These are phyloP conservation scores for Malassezia sympodialis DNA, from an alignment of 1,284 basidiomycete genomes.

Conservation along the genomic window DNA sequence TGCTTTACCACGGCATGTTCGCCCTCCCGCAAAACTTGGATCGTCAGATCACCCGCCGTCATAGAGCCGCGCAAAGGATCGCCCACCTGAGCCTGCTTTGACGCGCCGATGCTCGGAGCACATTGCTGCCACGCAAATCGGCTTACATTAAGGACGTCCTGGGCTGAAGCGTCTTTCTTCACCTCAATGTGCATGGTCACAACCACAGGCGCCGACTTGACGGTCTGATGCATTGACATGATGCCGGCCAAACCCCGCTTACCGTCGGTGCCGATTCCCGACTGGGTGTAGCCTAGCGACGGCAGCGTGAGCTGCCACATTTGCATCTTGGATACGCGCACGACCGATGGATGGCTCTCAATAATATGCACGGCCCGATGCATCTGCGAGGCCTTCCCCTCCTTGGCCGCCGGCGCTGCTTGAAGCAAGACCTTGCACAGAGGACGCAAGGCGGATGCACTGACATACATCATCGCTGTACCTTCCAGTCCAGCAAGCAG, in stretches of 20 bases:
- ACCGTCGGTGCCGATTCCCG: conserved; percentile 16
- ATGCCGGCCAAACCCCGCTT: conserved; percentile 22
- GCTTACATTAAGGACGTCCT: conserved; percentile 37
- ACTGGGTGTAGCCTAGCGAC: conserved; percentile 24
- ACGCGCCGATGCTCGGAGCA: conserved; percentile 34
- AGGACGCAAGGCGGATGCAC: conserved; percentile 34
- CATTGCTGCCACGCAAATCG: conserved; percentile 37
- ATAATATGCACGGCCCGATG: conserved; percentile 22
- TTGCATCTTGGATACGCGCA: conserved; percentile 28
- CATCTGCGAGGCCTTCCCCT: conserved; percentile 23
- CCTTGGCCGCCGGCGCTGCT: conserved; percentile 25
- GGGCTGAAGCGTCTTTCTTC: conserved; percentile 23
- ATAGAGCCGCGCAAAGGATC: conserved; percentile 32
- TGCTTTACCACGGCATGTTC: conserved; percentile 18
- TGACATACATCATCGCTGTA: conserved; percentile 41
- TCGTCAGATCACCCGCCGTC: conserved; percentile 38
- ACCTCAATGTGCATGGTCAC: conserved; percentile 33
- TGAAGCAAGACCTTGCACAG: conserved; percentile 42
- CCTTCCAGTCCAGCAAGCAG: conserved; percentile 42
- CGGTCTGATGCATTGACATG: conserved; percentile 20
- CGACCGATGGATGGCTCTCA: conserved; percentile 35
- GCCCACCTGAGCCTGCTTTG: conserved; percentile 28
- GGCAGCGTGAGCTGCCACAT: conserved; percentile 45
- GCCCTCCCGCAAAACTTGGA: conserved; percentile 34
- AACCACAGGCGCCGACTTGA: conserved; percentile 35